phyloP scores from a whole-genome alignment of 768 basidiomycete species.

The Tricholoma flavovirens region DNA sequence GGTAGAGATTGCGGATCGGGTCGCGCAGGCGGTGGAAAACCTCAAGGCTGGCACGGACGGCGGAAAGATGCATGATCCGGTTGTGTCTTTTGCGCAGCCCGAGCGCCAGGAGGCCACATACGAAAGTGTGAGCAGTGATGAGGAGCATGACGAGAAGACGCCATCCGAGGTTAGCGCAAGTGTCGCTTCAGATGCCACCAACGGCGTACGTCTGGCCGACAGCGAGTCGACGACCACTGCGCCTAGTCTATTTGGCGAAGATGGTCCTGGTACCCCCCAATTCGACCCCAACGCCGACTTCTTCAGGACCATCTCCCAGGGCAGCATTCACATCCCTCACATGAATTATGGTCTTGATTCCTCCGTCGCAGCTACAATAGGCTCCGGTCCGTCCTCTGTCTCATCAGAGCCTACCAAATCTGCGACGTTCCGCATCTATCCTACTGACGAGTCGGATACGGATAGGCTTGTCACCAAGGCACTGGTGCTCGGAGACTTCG shows the following conservation, averaged over 20 bases:
- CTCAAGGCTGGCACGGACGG: conserved; percentile 45
- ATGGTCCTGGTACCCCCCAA: conserved; percentile 59
- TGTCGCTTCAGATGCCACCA: conserved; percentile 57
- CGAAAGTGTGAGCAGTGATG: conserved; percentile 25
- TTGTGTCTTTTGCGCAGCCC: conserved; percentile 82
- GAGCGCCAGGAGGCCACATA: conserved; percentile 44
- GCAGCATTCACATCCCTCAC: conserved; percentile 64
- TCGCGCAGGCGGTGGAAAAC: conserved; percentile 76
- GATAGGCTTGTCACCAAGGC: conserved; percentile 90
- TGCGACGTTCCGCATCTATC: conserved; percentile 88
- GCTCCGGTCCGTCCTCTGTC: conserved; percentile 83
- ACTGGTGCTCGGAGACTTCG: conserved; percentile 93
- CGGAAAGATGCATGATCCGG: conserved; percentile 55
- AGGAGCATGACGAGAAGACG: conserved; percentile 45
- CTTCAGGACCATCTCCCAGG: conserved; percentile 64
- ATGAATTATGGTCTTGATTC: conserved; percentile 78
- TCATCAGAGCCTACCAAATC: conserved; percentile 68
- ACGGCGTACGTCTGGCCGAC: conserved; percentile 49
- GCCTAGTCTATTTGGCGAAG: conserved; percentile 85
- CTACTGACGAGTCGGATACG: conserved; percentile 77
- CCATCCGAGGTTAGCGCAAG: conserved; percentile 72
- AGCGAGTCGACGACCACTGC: conserved; percentile 82
- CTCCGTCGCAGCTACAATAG: conserved; percentile 90
- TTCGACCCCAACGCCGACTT: conserved; percentile 74
- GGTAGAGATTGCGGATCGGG: conserved; percentile 69